Conservation (phyloP, 2,329 filamentous ascomycete genomes). For the Madurella fahalii region DNA sequence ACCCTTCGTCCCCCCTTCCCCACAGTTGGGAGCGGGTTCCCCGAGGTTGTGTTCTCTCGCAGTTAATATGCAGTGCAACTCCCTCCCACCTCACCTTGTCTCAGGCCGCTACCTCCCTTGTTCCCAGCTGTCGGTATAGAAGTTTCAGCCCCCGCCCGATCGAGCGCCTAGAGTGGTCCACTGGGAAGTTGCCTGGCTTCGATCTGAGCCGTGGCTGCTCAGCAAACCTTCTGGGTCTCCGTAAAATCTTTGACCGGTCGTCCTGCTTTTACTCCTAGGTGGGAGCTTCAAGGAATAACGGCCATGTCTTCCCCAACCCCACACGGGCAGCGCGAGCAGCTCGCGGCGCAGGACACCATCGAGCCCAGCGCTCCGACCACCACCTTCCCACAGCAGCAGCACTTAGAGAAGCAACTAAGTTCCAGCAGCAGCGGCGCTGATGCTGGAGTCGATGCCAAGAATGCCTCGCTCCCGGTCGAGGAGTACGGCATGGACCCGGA, state of each 20-base stretch:
- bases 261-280: not conserved
- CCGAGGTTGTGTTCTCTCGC: not conserved
- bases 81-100: slow-evolving; percentile 2
- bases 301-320: slow-evolving; percentile 4
- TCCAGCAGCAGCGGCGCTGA: slow-evolving; percentile 10
- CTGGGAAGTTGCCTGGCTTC: not conserved
- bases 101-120: not conserved
- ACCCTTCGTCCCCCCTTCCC: not conserved
- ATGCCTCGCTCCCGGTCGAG: slow-evolving; percentile 5
- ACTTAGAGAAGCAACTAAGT: slow-evolving; percentile 9
- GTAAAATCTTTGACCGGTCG: not conserved
- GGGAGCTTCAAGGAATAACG: not conserved
- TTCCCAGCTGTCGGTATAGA: not conserved
- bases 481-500: slow-evolving; percentile 23
- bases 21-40: too few relatives aligned
- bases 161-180: not conserved
- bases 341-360: slow-evolving; percentile 10
- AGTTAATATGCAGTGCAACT: not conserved
- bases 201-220: not conserved
- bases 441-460: slow-evolving; percentile 12
- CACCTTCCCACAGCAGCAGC: not conserved
- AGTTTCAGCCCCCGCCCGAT: slow-evolving; percentile 4
- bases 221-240: not conserved
- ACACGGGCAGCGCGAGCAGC: not conserved
- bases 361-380: slow-evolving; percentile 8